Base-by-base conservation (phyloP, 345 rosid genomes). In the Pistacia atlantica region DNA sequence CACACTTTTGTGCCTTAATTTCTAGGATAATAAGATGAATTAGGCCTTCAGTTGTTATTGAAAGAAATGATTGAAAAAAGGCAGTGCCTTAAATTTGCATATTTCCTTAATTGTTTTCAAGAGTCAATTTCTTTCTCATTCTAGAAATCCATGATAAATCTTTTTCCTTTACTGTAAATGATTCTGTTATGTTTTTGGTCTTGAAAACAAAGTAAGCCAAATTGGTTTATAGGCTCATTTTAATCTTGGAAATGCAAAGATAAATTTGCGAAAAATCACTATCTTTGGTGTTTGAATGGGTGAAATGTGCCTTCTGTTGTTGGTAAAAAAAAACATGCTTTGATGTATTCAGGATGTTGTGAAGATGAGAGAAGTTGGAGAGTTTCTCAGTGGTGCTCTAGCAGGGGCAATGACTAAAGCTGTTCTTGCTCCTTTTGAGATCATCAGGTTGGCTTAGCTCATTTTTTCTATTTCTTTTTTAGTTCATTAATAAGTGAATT, bases 401-500 rank as follows among this genome's bases (percentile, higher is more conserved):
- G 97, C 99, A 1, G 98, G 99, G 69, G 99, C 97, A 35, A 92
- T 97, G 99, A 89, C 99, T 45, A 97, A 97, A 88, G 97, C 97
- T 78, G 84, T 92, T 75, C 99, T 96, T 69, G 99, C 99, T 86
- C 99, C 99, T 73, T 87, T 96, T 33, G 99, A 96, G 80, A 97
- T 97, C 46, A 91, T 97, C 88, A 97, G 98, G 98, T 92, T 74
- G 49, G 84, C 56, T 69, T 62, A 18, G n/a, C 37, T 61, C 11
- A 59, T 42, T 59, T 22, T 67, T 63, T 14, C 59, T 66, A 57
- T 48, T 76, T 51, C 64, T 60, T 11, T 14, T 11, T 61, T 74
- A 28, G 22, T 64, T 54, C 54, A 8, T 52, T 17, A 5, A 28
- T 31, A 17, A 7, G 69, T 31, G 37, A 49, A 9, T 66, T 59